Percentiles rank a stretch among this genome's conserved stretches.
Conservation (phyloP, 225 moss, liverwort and hornwort species). For the Pseudoscleropodium purum region DNA sequence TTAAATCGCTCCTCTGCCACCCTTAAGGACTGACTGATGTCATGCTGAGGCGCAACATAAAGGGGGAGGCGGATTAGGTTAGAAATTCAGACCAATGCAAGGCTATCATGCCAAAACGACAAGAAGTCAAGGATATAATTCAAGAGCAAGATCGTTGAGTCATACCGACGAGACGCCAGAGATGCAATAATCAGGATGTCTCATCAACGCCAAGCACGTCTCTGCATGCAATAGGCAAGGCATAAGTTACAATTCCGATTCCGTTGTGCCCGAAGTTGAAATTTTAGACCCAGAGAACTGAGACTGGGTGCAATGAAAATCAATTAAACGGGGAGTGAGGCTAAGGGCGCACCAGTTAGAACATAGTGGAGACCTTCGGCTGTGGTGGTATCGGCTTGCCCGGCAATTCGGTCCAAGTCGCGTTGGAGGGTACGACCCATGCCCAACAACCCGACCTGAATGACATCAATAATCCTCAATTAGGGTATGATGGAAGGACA, state of each 20-base stretch:
- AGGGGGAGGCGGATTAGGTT: background rate
- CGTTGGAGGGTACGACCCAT: constrained; percentile 44
- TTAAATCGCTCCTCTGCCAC: constrained; percentile 72
- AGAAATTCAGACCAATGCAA: background rate
- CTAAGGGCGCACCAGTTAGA: constrained; percentile 12
- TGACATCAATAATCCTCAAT: background rate
- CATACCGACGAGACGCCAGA: constrained; percentile 63
- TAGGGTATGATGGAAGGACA: background rate
- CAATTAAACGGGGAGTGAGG: background rate
- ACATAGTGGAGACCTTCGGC: constrained; percentile 33
- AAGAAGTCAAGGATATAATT: background rate
- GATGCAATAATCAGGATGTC: constrained; percentile 91
- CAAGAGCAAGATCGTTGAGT: background rate
- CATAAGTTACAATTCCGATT: background rate
- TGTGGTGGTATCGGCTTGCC: constrained; percentile 35
- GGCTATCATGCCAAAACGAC: background rate
- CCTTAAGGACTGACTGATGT: constrained; percentile 46
- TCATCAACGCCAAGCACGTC: constrained; percentile 77
- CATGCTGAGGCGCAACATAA: constrained; percentile 37
- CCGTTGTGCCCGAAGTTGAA: background rate
- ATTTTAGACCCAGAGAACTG: background rate
- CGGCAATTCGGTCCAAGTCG: constrained; percentile 34
- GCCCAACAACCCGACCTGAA: constrained; percentile 42
- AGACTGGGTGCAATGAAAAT: background rate
- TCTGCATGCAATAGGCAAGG: constrained; percentile 14